A percentile compares a stretch with the other conserved stretches of the same genome.
Conservation (phyloP, 148 eudicot genomes). For the Drosera capensis region DNA sequence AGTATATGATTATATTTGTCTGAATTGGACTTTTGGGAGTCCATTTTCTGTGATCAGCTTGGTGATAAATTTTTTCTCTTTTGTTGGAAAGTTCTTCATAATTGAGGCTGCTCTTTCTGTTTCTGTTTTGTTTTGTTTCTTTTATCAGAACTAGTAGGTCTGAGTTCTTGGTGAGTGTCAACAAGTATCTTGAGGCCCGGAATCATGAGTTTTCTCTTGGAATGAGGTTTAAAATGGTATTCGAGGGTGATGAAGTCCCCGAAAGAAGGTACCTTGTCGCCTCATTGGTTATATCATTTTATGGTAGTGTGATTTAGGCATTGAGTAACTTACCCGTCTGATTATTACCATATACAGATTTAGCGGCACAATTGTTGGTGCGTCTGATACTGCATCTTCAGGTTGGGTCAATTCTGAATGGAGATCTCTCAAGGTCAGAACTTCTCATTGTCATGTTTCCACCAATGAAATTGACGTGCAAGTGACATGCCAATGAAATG, state of each 20-base stretch:
- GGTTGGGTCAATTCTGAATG: slow-evolving; percentile 69
- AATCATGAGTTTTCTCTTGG: slow-evolving; percentile 46
- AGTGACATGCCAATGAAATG: too few relatives aligned
- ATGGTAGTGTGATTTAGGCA: neutral
- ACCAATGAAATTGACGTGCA: neutral
- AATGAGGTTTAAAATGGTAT: slow-evolving; percentile 71
- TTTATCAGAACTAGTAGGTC: slow-evolving; percentile 22
- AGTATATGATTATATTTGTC: too few relatives aligned
- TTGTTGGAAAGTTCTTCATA: neutral
- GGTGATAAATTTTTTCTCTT: too few relatives aligned
- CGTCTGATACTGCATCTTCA: slow-evolving; percentile 41
- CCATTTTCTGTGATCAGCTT: too few relatives aligned
- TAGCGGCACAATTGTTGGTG: slow-evolving; percentile 60
- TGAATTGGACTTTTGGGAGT: neutral
- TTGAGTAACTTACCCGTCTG: neutral
- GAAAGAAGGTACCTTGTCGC: slow-evolving; percentile 51
- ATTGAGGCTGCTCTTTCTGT: neutral
- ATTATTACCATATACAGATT: slow-evolving; percentile 27
- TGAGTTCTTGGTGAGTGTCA: slow-evolving; percentile 56
- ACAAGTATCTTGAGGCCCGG: slow-evolving; percentile 57
- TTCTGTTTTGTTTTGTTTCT: neutral
- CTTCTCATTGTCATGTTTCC: neutral
- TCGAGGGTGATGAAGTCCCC: slow-evolving; percentile 82
- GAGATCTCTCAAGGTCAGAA: slow-evolving; percentile 73
- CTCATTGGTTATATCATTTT: neutral